phyloP scores from a whole-genome alignment of 2,329 filamentous ascomycete species.

The Fusarium mexicanum region DNA sequence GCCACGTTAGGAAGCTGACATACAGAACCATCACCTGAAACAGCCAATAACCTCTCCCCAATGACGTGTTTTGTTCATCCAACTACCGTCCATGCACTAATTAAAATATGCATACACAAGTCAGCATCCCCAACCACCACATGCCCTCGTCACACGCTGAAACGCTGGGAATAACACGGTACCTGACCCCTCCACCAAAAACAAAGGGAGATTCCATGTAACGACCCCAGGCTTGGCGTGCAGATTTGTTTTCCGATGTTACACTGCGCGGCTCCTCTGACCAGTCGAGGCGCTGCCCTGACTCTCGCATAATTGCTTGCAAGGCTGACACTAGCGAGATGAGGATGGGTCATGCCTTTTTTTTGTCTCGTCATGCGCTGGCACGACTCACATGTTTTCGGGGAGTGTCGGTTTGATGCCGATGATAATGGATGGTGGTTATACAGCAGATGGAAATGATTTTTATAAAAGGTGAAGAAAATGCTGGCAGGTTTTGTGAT shows the following conservation, averaged over 20 bases:
- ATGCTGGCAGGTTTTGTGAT: accelerated
- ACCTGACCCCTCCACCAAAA: neutral
- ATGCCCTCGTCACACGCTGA: constrained; percentile 3
- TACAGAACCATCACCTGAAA: neutral
- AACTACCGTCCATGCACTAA: too few relatives aligned
- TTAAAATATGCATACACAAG: neutral
- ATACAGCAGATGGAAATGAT: neutral
- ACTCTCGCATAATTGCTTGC: constrained; percentile 2
- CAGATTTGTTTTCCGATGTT: neutral
- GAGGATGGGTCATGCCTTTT: constrained; percentile 1
- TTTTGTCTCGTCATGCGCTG: constrained; percentile 20
- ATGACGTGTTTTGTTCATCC: neutral
- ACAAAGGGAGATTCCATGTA: neutral
- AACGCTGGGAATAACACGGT: neutral
- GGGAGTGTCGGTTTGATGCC: constrained; percentile 28
- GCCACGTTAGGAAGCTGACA: neutral
- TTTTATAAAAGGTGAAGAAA: neutral
- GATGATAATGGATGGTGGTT: neutral
- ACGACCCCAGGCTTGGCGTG: neutral
- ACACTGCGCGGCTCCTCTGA: neutral
- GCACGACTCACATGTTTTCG: constrained; percentile 8
- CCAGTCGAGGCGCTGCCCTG: constrained; percentile 7
- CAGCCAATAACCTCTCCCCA: neutral
- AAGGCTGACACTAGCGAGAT: neutral
- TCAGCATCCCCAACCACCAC: neutral